Base-by-base conservation (phyloP, 2,329 filamentous ascomycete species). In the Scedosporium dehoogii region DNA sequence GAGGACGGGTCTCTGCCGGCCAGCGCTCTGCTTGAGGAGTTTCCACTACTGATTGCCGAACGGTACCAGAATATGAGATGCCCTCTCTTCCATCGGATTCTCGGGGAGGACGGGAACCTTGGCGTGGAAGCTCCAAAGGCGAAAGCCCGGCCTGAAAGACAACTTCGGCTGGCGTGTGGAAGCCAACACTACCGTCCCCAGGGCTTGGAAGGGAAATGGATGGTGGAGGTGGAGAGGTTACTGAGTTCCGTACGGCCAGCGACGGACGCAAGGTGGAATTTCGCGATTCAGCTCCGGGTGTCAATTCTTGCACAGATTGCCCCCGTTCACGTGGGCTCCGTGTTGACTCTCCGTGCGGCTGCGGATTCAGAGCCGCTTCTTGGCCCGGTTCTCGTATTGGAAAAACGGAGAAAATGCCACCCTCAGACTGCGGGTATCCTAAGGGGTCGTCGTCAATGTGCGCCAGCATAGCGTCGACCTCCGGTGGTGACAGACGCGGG, bases 391-490 rank as follows among this genome's bases (percentile, higher is more conserved):
- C 10, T 38, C 23, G 55, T 14, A n/a, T 10, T 6, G 55, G 60
- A 61, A 60, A 63, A 25, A 59, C 56, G 23, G 18, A 62, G 27
- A 42, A 55, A 38, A 41, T 25, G 16, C 41, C 29, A 2, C 16
- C 16, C 27, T 58, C 14, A 2, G 29, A 21, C 9, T 29, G 14
- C 38, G n/a, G 33, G 46, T 56, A 2, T 18, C n/a, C 23, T 38
- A 42, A 23, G 58, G 25, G 59, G 25, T 64, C 65, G 14, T 62
- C 58, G 41, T 67, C 65, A 29, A 66, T 67, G 9, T 55, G 21
- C 9, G 61, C 33, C 23, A 64, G 23, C 4, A 60, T 61, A 6
- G 27, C 46, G 25, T 65, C 61, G 10, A 65, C 55, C 25, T 64
- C 61, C 10, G 10, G 51, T 4, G 62, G 60, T 4, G 65, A 62